A percentile compares a stretch with the other conserved stretches of the same genome.
Conservation (phyloP, 768 basidiomycete genomes). For the Neoboletus subvelutipes region DNA sequence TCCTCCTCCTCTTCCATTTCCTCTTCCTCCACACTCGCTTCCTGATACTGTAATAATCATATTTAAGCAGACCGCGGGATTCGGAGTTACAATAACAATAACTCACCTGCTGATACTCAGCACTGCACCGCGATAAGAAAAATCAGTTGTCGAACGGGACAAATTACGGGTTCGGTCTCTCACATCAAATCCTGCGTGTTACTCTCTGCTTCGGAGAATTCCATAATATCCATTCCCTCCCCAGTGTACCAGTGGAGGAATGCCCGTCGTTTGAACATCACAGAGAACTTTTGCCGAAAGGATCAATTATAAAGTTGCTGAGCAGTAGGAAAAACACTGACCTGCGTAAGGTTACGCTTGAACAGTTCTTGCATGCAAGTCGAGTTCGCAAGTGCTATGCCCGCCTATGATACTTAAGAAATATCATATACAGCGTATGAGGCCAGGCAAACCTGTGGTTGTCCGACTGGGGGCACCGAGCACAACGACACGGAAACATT, state of each 20-base stretch:
- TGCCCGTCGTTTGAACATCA: constrained; percentile 82
- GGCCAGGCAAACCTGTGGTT: constrained; percentile 51
- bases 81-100: background rate
- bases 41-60: constrained; percentile 50
- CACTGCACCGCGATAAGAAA: constrained; percentile 40
- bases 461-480: constrained; percentile 80
- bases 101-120: constrained; percentile 85
- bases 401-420: constrained; percentile 45
- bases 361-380: constrained; percentile 87
- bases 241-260: constrained; percentile 91
- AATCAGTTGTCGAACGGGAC: constrained; percentile 2
- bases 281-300: constrained; percentile 51
- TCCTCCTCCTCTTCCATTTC: constrained; percentile 40
- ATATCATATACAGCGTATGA: background rate
- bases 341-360: constrained; percentile 65
- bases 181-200: constrained; percentile 80
- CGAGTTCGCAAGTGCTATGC: constrained; percentile 71
- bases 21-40: constrained; percentile 48
- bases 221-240: constrained; percentile 85
- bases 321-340: constrained; percentile 26
- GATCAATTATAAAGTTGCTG: constrained; percentile 1
- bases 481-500: constrained; percentile 85
- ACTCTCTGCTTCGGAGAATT: constrained; percentile 87
- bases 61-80: background rate
- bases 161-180: constrained; percentile 30